Evolutionary conservation across 768 basidiomycete species (phyloP).

Genomic region (Amanita thiersii): DNA sequence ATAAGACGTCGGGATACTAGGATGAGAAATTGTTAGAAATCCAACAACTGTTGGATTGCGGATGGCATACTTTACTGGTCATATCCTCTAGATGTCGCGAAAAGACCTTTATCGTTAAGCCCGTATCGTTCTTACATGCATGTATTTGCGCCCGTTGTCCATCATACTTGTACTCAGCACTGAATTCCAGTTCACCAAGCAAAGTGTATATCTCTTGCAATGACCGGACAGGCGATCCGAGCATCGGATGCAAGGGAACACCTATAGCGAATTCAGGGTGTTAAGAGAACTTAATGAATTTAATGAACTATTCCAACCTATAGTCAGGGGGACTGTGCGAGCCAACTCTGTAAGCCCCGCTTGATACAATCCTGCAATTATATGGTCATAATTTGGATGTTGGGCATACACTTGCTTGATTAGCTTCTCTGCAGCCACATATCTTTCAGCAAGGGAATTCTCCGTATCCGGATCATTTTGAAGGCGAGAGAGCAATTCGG

Average conservation of each 20-base stretch:
- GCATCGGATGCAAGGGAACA: constrained; percentile 76
- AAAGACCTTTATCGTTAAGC: constrained; percentile 54
- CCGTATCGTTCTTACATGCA: constrained; percentile 25
- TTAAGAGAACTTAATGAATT: not conserved
- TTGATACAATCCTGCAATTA: constrained; percentile 51
- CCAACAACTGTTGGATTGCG: constrained; percentile 3
- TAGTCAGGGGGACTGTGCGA: constrained; percentile 52
- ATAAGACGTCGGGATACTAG: constrained; percentile 78
- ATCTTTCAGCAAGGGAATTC: constrained; percentile 31
- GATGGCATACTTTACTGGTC: constrained; percentile 64
- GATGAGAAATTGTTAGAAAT: constrained; percentile 4
- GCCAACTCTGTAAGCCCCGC: constrained; percentile 53
- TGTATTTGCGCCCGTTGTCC: constrained; percentile 84
- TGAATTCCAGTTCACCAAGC: constrained; percentile 57
- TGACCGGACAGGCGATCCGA: constrained; percentile 82
- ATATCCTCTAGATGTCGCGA: constrained; percentile 89
- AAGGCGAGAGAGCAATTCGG: constrained; percentile 16
- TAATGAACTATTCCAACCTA: constrained; percentile 42
- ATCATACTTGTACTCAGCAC: constrained; percentile 89
- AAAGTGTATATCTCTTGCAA: constrained; percentile 77
- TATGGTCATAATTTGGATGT: constrained; percentile 71
- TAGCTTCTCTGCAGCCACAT: constrained; percentile 51
- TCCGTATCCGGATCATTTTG: constrained; percentile 16
- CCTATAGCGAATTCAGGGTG: constrained; percentile 28
- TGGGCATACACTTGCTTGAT: constrained; percentile 68